Conservation (phyloP, 768 basidiomycete species). For the Tulasnella sp. region DNA sequence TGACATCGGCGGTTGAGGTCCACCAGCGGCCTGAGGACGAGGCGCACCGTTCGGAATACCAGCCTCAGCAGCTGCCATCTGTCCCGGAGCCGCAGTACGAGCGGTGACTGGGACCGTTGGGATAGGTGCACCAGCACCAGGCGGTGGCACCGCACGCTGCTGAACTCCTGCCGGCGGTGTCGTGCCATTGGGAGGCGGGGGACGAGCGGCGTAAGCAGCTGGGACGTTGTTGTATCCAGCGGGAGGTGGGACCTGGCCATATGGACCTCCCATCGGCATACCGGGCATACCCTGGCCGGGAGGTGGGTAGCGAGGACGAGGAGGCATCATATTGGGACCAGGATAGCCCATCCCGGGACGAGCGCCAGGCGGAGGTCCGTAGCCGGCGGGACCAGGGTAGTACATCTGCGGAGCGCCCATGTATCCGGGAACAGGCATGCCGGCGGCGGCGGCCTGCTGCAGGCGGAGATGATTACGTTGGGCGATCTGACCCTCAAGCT, state of each 20-base stretch:
- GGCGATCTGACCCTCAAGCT: constrained; percentile 96
- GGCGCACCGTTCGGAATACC: constrained; percentile 26
- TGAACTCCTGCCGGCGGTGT: constrained; percentile 51
- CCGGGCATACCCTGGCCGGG: constrained; percentile 57
- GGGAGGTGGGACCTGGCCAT: constrained; percentile 43
- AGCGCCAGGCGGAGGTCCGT: constrained; percentile 49
- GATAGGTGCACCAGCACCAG: constrained; percentile 40
- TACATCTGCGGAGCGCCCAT: constrained; percentile 64
- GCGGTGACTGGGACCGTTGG: constrained; percentile 29
- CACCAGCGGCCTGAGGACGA: constrained; percentile 20
- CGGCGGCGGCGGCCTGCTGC: constrained; percentile 89
- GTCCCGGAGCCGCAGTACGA: constrained; percentile 27
- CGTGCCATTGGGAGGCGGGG: constrained; percentile 45
- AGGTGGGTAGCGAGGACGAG: constrained; percentile 75
- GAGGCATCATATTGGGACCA: constrained; percentile 69
- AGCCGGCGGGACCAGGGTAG: constrained; percentile 66
- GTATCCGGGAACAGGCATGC: constrained; percentile 64
- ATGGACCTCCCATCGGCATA: constrained; percentile 65
- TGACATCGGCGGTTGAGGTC: constrained; percentile 30
- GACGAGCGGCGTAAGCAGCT: constrained; percentile 33
- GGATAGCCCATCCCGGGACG: constrained; percentile 56
- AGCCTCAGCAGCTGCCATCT: constrained; percentile 35
- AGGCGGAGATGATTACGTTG: constrained; percentile 95
- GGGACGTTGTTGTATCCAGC: constrained; percentile 51
- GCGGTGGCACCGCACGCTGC: constrained; percentile 23